Evolutionary conservation across 2,329 filamentous ascomycete species (phyloP), one percentile per base, ranked within the genome.

Genomic region (Fusarium kyushuense): DNA sequence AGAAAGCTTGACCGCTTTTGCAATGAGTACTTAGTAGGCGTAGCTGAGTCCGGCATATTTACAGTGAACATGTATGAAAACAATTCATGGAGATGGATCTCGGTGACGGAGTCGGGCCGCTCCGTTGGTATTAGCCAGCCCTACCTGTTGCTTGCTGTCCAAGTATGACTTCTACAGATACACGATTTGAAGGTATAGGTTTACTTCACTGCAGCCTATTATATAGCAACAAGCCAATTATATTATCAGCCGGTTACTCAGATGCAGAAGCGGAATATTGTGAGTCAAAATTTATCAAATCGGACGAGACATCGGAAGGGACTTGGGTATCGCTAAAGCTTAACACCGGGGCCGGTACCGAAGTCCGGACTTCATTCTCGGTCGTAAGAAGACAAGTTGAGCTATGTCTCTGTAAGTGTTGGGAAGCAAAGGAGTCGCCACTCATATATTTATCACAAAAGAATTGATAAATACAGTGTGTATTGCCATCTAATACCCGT

Each of bases 301-400:
- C 35, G 58, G 25, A 12, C 13, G 21, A 32, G 45, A 53, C 58
- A 54, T 52, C 41, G 36, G 65, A 48, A 49, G 17, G 13, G 41
- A 33, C 12, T 25, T 12, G 17, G n/a, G 23, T 8, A 27, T 8
- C 12, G 16, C 13, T 30, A 29, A 8, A 12, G 23, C 35, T 51
- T 42, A 60, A 32, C 19, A 2, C 54, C 63, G 41, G 41, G 54
- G 17, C 40, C 46, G 49, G 21, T 41, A 19, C 58, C 61, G 60
- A 69, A 40, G 35, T 25, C 43, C 65, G 65, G 65, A 9, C 16
- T 54, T 54, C 29, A n/a, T 42, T n/a, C 32, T 65, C 59, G 48
- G 65, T n/a, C 30, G 48, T 62, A 33, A 53, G 6, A 19, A 29
- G 16, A 27, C 19, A 11, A 17, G 38, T 27, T 30, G 12, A 3